These are phyloP conservation scores for Tilletia walkeri DNA, from an alignment of 1,284 basidiomycete species.

Conservation along the genomic window DNA sequence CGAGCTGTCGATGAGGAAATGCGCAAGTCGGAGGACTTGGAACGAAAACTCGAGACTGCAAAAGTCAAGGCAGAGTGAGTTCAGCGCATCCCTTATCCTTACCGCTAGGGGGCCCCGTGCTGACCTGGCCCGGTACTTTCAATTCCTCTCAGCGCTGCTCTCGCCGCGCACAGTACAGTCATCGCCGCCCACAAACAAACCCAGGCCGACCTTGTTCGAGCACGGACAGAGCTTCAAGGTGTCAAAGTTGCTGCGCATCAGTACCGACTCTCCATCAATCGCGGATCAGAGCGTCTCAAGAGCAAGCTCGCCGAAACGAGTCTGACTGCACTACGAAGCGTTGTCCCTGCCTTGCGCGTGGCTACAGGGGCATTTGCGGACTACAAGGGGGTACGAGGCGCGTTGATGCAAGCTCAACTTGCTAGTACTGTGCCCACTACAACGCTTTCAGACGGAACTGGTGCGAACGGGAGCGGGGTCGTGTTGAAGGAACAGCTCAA, in stretches of 20 bases:
- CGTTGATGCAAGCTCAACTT: slow-evolving; percentile 20
- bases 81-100: not conserved
- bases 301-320: slow-evolving; percentile 16
- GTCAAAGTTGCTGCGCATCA: slow-evolving; percentile 19
- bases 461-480: not conserved
- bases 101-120: not conserved
- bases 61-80: slow-evolving; percentile 24
- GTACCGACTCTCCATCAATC: slow-evolving; percentile 4
- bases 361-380: slow-evolving; percentile 23
- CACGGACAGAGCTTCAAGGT: slow-evolving; percentile 20
- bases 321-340: slow-evolving; percentile 4
- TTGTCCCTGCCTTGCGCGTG: slow-evolving; percentile 18
- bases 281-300: slow-evolving; percentile 9
- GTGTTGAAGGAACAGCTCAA: slow-evolving; percentile 21
- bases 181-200: slow-evolving; percentile 21
- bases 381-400: slow-evolving; percentile 23
- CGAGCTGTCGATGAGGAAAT: slow-evolving; percentile 17
- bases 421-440: slow-evolving; percentile 22
- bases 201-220: slow-evolving; percentile 22
- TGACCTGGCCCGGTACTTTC: not conserved
- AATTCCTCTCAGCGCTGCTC: not conserved
- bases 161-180: slow-evolving; percentile 18
- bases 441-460: not conserved
- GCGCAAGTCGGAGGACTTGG: slow-evolving; percentile 6
- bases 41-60: slow-evolving; percentile 17